Evolutionary conservation across 129 eudicot species (phyloP), one percentile per base, ranked within the genome.

Genomic region (Flaveria brownii): DNA sequence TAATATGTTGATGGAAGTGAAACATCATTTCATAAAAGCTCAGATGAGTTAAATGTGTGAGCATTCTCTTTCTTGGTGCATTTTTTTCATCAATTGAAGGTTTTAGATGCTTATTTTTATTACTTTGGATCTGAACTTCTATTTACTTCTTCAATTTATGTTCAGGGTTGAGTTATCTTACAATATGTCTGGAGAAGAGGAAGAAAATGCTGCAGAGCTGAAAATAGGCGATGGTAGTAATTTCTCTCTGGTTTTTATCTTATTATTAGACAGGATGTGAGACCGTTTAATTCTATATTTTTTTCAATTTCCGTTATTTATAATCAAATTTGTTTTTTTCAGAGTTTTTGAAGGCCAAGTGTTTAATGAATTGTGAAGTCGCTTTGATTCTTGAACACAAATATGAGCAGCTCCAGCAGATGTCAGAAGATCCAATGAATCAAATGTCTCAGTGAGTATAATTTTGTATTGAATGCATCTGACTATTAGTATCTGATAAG

Each of bases 331-430:
- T 43, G 9, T 73, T 33, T 13, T 84, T 74, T 70, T 26, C 86
- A 87, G 99, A 95, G 77, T 95, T 95, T 83, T 22, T 95, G 81
- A 95, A 95, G 87, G 99, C 99, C 52, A 95, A 95, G 81, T 91
- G 97, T 74, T 65, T 95, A n/a, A 95, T 91, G 97, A 95, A 95
- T 33, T 86, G 96, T 60, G 99, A 95, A 78, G 99, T 95, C 72
- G 64, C 99, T 23, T 78, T 95, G 73, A 95, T 95, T 83, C 94
- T 95, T 47, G 99, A 95, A 46, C 97, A 64, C 74, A 87, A 88
- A 82, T 86, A 86, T 45, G 97, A 95, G 79, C 99, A 95, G 83
- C 90, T 89, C 76, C 97, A 95, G 78, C 94, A 86, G 81, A 86
- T 88, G 93, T 78, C 94, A 5, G 99, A 95, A 11, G 99, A 95